These are phyloP conservation scores for Oleoguttula mirabilis DNA, from an alignment of 495 filamentous ascomycete genomes.

Conservation along the genomic window DNA sequence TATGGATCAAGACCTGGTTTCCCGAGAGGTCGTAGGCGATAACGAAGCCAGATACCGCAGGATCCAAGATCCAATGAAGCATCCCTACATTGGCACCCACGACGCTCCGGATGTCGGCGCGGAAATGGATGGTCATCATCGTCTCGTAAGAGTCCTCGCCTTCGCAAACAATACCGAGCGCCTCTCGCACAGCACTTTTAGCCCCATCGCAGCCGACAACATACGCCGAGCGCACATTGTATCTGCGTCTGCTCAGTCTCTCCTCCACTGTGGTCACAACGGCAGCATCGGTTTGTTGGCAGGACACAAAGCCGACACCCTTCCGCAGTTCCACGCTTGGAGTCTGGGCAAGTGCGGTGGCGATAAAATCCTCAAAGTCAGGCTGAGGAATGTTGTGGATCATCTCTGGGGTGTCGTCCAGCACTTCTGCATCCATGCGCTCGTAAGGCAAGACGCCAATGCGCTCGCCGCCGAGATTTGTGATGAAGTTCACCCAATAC, in stretches of 20 bases:
- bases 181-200: conserved; percentile 29
- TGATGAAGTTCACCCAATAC: conserved; percentile 23
- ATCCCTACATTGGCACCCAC: conserved; percentile 33
- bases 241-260: background rate
- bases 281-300: background rate
- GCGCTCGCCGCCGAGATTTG: conserved; percentile 12
- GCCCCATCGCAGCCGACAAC: conserved; percentile 30
- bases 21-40: conserved; percentile 33
- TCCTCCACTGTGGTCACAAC: background rate
- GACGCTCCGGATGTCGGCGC: conserved; percentile 30
- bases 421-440: conserved; percentile 19
- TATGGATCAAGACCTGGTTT: conserved; percentile 34
- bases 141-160: conserved; percentile 34
- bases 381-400: conserved; percentile 24
- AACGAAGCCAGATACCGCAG: conserved; percentile 31
- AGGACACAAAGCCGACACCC: background rate
- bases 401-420: conserved; percentile 21
- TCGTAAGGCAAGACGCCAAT: conserved; percentile 21
- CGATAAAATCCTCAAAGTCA: conserved; percentile 18
- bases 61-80: conserved; percentile 37
- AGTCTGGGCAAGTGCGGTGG: too few species aligned
- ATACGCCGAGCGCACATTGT: conserved; percentile 1
- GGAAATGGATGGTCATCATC: conserved; percentile 40
- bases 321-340: too few species aligned
- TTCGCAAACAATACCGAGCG: conserved; percentile 29